These are phyloP conservation scores for Sporobolomyces phaffii DNA, from an alignment of 768 basidiomycete species.

Conservation along the genomic window DNA sequence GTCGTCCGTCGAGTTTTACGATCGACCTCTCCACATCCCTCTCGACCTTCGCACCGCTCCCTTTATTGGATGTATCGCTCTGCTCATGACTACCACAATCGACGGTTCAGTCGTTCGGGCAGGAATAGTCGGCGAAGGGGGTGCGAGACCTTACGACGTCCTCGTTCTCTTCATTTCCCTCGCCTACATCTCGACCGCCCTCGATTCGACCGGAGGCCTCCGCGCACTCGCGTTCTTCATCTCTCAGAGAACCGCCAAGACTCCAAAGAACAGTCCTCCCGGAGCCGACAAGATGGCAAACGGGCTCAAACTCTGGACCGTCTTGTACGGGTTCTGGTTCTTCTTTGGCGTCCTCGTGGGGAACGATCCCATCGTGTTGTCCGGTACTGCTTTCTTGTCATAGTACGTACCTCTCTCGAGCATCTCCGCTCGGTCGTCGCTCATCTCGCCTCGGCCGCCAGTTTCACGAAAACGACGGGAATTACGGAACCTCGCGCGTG, in stretches of 20 bases:
- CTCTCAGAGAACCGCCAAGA: constrained; percentile 52
- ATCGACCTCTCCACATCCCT: constrained; percentile 16
- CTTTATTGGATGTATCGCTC: constrained; percentile 48
- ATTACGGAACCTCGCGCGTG: constrained; percentile 49
- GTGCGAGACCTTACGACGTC: constrained; percentile 81
- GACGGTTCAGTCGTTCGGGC: constrained; percentile 55
- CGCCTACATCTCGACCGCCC: constrained; percentile 85
- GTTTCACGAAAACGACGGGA: constrained; percentile 63
- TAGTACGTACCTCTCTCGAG: constrained; percentile 49
- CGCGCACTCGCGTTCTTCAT: constrained; percentile 85
- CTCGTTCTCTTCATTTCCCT: constrained; percentile 85
- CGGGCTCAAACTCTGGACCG: constrained; percentile 22
- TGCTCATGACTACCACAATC: constrained; percentile 49
- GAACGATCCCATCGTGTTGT: constrained; percentile 85
- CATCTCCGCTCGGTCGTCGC: too few relatives aligned
- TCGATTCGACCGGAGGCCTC: constrained; percentile 82
- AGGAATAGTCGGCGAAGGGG: constrained; percentile 74
- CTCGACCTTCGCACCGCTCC: constrained; percentile 48
- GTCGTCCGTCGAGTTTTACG: background rate
- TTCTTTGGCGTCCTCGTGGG: constrained; percentile 72
- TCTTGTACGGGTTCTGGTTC: constrained; percentile 44
- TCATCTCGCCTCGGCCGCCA: background rate
- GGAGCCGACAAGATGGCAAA: constrained; percentile 32
- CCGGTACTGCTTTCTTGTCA: constrained; percentile 80
- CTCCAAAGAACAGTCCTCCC: constrained; percentile 9